Evolutionary conservation across 495 filamentous ascomycete species (phyloP), one percentile per base, ranked within the genome.

Genomic region (Evansstolkia leycettana): DNA sequence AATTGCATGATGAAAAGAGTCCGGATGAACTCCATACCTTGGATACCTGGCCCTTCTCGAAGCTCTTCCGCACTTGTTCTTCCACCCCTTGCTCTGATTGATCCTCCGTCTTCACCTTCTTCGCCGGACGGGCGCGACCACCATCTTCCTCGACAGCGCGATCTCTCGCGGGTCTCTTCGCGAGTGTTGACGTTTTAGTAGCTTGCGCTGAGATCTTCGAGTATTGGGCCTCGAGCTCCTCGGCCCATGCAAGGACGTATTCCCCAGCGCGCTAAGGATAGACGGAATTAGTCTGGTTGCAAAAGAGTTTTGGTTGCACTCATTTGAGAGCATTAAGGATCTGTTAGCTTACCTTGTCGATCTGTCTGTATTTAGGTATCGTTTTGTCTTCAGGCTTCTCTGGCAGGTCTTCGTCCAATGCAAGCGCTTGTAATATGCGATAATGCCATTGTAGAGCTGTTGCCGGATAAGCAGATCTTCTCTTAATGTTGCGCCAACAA

Each of bases 371-470:
- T 43, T 80, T 88, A 0, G 92, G 92, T 1, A 82, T 44, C 0
- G 89, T 96, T 34, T 81, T 79, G 49, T 99, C 92, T 20, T 89
- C 78, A 1, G 78, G 69, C 30, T 71, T 64, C 17, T 82, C 80
- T 1, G 92, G 92, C 13, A 88, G 54, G 32, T 95, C 90, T 50
- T 99, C 92, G 19, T 94, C 87, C 9, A 99, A 58, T 1, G 92
- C 92, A 30, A 94, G 70, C 4, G 84, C 84, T 55, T 99, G 92
- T 3, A 99, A 63, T 28, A 96, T 89, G 30, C 78, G 80, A 60
- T 96, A 99, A 57, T 94, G 88, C 92, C 92, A 99, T 65, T 99
- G 92, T 34, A 99, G 71, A 1, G 80, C 73, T 42, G 33, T 7
- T 2, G 3, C 11, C 17, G 17, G 31, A 28, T 50, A 24, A 53